A percentile compares a stretch with the other conserved stretches of the same genome.
Conservation (phyloP, 148 eudicot genomes). For the Cornus controversa region DNA sequence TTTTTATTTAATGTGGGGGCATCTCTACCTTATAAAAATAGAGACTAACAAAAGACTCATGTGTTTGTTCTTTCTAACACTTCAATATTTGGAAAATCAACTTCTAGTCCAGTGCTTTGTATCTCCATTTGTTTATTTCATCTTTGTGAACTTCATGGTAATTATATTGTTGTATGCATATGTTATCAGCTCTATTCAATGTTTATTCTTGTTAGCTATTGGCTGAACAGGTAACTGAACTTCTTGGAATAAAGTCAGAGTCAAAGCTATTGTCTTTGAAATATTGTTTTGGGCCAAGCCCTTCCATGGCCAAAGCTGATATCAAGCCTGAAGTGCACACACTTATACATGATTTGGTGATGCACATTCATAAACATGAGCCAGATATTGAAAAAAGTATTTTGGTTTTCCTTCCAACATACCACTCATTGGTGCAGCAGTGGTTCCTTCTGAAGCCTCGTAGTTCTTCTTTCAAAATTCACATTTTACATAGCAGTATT, state of each 20-base stretch:
- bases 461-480: constrained; percentile 60
- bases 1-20: too few species aligned
- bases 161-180: background rate
- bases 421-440: constrained; percentile 76
- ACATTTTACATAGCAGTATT: constrained; percentile 85
- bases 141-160: background rate
- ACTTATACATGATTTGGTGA: constrained; percentile 71
- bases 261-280: constrained; percentile 37
- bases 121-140: background rate
- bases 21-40: too few species aligned
- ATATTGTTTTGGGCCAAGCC: constrained; percentile 74
- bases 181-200: constrained; percentile 3
- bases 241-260: constrained; percentile 56
- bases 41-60: background rate
- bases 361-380: constrained; percentile 76
- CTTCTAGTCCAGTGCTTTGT: background rate
- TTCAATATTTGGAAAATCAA: background rate
- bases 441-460: constrained; percentile 73
- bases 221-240: constrained; percentile 54
- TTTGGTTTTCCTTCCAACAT: constrained; percentile 91
- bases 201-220: constrained; percentile 3
- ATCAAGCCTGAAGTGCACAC: constrained; percentile 60
- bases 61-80: background rate
- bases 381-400: constrained; percentile 87
- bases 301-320: constrained; percentile 53